A percentile compares a stretch with the other conserved stretches of the same genome.
Evolutionary conservation across 163 green algal species (phyloP).

Genomic region (Trebouxiophyceae sp.): DNA sequence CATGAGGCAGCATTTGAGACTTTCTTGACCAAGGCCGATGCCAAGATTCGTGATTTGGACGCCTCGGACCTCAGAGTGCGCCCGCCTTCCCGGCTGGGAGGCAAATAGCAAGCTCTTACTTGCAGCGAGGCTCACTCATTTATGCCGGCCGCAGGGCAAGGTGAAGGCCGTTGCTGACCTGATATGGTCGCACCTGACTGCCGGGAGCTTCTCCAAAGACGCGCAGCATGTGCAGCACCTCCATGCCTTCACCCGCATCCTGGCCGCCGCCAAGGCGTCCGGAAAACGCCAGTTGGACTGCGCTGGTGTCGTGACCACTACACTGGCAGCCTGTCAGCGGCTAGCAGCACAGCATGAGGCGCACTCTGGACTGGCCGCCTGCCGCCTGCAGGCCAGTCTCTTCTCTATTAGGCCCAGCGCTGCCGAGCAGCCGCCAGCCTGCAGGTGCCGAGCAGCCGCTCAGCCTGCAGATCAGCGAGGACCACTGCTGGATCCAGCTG

Average conservation of each 20-base stretch:
- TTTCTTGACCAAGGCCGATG: neutral
- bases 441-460: too few relatives aligned
- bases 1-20: neutral
- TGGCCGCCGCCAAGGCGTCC: slow-evolving; percentile 12
- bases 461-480: slow-evolving; percentile 29
- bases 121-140: neutral
- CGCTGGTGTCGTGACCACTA: slow-evolving; percentile 32
- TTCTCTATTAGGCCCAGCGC: neutral
- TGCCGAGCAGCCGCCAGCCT: too few relatives aligned
- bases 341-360: slow-evolving; percentile 7
- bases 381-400: neutral
- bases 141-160: slow-evolving; percentile 24
- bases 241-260: slow-evolving; percentile 25
- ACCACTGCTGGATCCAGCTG: slow-evolving; percentile 39
- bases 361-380: slow-evolving; percentile 25
- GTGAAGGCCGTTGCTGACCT: slow-evolving; percentile 33
- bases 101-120: neutral
- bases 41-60: neutral
- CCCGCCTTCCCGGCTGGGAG: neutral
- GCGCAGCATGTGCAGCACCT: slow-evolving; percentile 27
- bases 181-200: slow-evolving; percentile 32
- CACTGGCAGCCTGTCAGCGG: slow-evolving; percentile 17
- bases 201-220: slow-evolving; percentile 26
- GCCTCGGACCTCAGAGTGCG: neutral
- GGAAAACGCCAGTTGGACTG: slow-evolving; percentile 40